phyloP scores from a whole-genome alignment of 2,329 filamentous ascomycete genomes.

The Fusarium hainanense region DNA sequence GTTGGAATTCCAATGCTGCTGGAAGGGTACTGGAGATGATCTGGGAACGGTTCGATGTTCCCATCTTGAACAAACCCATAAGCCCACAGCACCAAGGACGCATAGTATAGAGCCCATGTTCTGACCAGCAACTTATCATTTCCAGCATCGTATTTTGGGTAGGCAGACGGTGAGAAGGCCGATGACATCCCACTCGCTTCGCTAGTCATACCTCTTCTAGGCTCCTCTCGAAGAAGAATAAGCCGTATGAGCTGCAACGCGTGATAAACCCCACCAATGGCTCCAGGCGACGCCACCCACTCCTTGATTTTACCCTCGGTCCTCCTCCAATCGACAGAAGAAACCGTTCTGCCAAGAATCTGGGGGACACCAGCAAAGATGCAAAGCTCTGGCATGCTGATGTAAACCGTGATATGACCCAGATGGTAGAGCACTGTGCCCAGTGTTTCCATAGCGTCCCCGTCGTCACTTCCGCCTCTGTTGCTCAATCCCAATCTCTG shows the following conservation, averaged over 20 bases:
- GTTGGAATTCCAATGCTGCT: slow-evolving; percentile 19
- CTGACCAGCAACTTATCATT: slow-evolving; percentile 42
- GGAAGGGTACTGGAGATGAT: slow-evolving; percentile 42
- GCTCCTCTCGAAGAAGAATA: slow-evolving; percentile 42
- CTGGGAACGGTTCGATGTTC: slow-evolving; percentile 44
- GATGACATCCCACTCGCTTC: slow-evolving; percentile 24
- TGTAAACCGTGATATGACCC: slow-evolving; percentile 46
- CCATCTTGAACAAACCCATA: slow-evolving; percentile 47
- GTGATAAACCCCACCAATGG: slow-evolving; percentile 45
- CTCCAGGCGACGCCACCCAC: slow-evolving; percentile 45
- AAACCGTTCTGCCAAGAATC: slow-evolving; percentile 45
- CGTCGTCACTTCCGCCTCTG: slow-evolving; percentile 44
- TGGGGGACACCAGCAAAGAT: slow-evolving; percentile 45
- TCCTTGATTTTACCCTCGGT: slow-evolving; percentile 47
- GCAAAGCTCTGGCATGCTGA: slow-evolving; percentile 47
- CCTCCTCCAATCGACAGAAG: slow-evolving; percentile 44
- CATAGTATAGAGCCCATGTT: slow-evolving; percentile 46
- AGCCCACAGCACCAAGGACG: slow-evolving; percentile 44
- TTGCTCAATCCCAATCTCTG: slow-evolving; percentile 43
- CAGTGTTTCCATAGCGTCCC: slow-evolving; percentile 44
- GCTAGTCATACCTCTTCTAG: slow-evolving; percentile 20
- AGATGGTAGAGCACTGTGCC: slow-evolving; percentile 46
- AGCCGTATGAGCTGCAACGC: slow-evolving; percentile 44
- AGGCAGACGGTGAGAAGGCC: slow-evolving; percentile 32
- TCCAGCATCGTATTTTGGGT: slow-evolving; percentile 43